Base-by-base conservation (phyloP, 345 rosid species). In the Sisymbrium irio region DNA sequence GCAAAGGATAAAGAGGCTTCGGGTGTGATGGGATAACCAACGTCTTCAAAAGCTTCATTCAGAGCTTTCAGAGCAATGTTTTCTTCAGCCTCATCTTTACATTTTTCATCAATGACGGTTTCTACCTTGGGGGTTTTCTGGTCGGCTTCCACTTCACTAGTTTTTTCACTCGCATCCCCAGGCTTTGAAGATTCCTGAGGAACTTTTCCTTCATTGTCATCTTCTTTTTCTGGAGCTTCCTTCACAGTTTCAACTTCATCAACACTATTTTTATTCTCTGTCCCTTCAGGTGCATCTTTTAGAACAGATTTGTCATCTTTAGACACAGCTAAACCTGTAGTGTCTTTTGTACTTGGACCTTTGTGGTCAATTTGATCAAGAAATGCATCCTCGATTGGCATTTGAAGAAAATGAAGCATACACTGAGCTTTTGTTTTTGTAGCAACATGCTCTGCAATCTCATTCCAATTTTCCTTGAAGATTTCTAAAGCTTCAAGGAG, bases 371-470 rank as follows among this genome's bases (percentile, higher is more conserved):
- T 81, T 67, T 54, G 62, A 53, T 92, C 87, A 71, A 84, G 77
- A 85, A 95, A 90, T 12, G 74, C 74, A 86, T 92, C 99, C 83
- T 87, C 96, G 66, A 92, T 90, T 41, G 99, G 99, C 98, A 96
- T 92, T 79, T 92, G 97, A 74, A 96, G 82, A 81, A 96, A 96
- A 81, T 96, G 98, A 82, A 96, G 85, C 73, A 96, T 96, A 78
- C 99, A 96, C 69, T 96, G 96, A 80, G 93, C 93, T 82, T 88
- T 92, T 10, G 99, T 88, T 80, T 96, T 96, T 4, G 99, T 92
- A 56, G 96, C 98, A 77, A 96, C 99, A 83, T 96, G 99, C 78
- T 96, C 99, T 36, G 98, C 99, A 80, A 96, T 96, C 85, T 92
- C 98, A 76, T 79, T 90, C 97, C 97, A 96, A 78, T 92, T 92